Base-by-base conservation (phyloP, 495 filamentous ascomycete genomes). In the Neohortaea acidophila region DNA sequence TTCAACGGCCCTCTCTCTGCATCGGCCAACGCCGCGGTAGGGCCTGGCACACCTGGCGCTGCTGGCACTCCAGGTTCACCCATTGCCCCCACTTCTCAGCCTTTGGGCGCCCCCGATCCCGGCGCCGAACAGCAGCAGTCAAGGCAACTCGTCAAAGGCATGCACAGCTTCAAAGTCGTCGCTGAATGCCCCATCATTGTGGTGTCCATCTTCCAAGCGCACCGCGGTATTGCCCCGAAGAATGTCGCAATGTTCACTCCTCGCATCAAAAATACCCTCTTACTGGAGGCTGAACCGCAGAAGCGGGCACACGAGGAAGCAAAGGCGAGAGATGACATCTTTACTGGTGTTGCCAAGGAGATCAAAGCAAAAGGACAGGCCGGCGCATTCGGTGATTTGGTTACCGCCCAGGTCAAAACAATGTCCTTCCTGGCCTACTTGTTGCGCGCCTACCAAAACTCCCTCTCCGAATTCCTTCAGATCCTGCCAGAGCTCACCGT, bases 341-440 rank as follows among this genome's bases (percentile, higher is more conserved):
- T 94, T 49, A 91, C 83, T 0, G 91, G 89, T 4, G 83, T 99
- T 20, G 89, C 82, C 61, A 80, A 79, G 24, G 83, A 87, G 41
- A 94, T 99, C 47, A 85, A 84, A 59, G 93, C 94, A 50, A 66
- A 89, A 15, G 41, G 41, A n/a, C 40, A 40, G 19, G 32, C 31
- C 1, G 77, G 79, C 14, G 91, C 87, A 4, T 99, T 94, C 63
- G 91, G 91, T 2, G 91, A 99, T 42, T 86, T 99, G 43, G 87
- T 99, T 38, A 94, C 83, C 0, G 85, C 84, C 0, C 91, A 99
- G 58, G 89, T 99, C 29, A 99, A 99, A 68, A 96, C 89, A 0
- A 96, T 99, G 91, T 93, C 84, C 48, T 99, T 99, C 52, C 59
- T 99, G 47, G 91, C 91, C 0, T 99, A 96, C 57, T 63, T 99